phyloP scores from a whole-genome alignment of 495 filamentous ascomycete genomes.

The Trichoderma asperelloides region DNA sequence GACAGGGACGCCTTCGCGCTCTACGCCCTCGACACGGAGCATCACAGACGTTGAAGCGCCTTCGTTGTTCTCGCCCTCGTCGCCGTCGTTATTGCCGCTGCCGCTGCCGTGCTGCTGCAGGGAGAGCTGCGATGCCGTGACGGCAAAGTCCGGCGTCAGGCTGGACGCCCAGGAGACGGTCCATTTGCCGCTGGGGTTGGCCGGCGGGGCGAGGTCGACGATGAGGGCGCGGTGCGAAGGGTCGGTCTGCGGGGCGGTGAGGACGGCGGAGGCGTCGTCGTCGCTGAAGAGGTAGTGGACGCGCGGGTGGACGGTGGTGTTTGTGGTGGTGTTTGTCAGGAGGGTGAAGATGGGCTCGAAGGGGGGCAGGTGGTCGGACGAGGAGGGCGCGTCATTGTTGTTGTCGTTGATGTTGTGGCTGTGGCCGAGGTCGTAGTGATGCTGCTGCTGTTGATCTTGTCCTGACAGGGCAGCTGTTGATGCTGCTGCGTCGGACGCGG shows the following conservation, averaged over 20 bases:
- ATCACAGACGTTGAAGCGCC: slow-evolving; percentile 41
- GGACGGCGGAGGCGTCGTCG: slow-evolving; percentile 40
- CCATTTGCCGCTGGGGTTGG: slow-evolving; percentile 37
- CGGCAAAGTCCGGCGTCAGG: slow-evolving; percentile 39
- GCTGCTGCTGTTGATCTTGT: not conserved
- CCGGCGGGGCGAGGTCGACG: slow-evolving; percentile 41
- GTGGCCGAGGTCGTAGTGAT: not conserved
- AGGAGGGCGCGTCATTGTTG: not conserved
- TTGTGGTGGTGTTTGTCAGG: slow-evolving; percentile 44
- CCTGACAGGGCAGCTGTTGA: not conserved
- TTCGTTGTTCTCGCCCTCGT: slow-evolving; percentile 11
- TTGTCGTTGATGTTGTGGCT: not conserved
- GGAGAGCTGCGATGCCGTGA: slow-evolving; percentile 30
- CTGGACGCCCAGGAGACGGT: slow-evolving; percentile 36
- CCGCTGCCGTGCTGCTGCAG: slow-evolving; percentile 30
- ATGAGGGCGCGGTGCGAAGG: slow-evolving; percentile 45
- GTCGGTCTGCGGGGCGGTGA: slow-evolving; percentile 12
- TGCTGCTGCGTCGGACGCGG: not conserved
- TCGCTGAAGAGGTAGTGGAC: slow-evolving; percentile 88
- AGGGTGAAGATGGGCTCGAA: slow-evolving; percentile 62
- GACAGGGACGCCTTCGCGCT: slow-evolving; percentile 18
- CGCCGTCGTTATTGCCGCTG: slow-evolving; percentile 10
- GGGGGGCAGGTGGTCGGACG: slow-evolving; percentile 19
- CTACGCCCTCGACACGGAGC: slow-evolving; percentile 58
- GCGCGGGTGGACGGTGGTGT: slow-evolving; percentile 59